phyloP scores from a whole-genome alignment of 202 grass and related monocot species.

The Dendrocalamus latiflorus region DNA sequence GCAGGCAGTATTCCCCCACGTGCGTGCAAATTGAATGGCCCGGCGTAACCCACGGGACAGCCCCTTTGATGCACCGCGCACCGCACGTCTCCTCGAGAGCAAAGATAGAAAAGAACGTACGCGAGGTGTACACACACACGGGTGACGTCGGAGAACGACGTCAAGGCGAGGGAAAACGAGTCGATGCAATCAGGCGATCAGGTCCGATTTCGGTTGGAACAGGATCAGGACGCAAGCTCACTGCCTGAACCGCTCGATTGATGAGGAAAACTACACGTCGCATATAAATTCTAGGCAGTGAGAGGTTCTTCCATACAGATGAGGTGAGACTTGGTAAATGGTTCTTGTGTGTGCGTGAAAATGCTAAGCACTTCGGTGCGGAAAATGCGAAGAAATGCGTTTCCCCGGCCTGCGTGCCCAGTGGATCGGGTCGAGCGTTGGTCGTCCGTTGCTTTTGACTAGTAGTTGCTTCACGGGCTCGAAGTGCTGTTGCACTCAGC shows the following conservation, averaged over 20 bases:
- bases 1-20: constrained; percentile 25
- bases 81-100: constrained; percentile 21
- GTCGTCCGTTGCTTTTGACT: constrained; percentile 31
- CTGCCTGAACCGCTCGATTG: not conserved
- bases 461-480: not conserved
- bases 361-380: not conserved
- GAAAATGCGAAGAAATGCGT: constrained; percentile 26
- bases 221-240: not conserved
- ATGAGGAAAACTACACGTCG: not conserved
- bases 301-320: not conserved
- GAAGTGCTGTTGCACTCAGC: constrained; percentile 44
- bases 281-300: not conserved
- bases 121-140: not conserved
- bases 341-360: not conserved
- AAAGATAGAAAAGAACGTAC: not conserved
- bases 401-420: not conserved
- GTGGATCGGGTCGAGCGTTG: not conserved
- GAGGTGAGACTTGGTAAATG: not conserved
- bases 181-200: not conserved
- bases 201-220: not conserved
- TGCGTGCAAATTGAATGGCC: not conserved
- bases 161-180: not conserved
- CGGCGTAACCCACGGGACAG: constrained; percentile 15
- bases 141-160: not conserved
- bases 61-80: not conserved